These are phyloP conservation scores for Lipomyces lipofer DNA, from an alignment of 805 yeast species.

Conservation along the genomic window DNA sequence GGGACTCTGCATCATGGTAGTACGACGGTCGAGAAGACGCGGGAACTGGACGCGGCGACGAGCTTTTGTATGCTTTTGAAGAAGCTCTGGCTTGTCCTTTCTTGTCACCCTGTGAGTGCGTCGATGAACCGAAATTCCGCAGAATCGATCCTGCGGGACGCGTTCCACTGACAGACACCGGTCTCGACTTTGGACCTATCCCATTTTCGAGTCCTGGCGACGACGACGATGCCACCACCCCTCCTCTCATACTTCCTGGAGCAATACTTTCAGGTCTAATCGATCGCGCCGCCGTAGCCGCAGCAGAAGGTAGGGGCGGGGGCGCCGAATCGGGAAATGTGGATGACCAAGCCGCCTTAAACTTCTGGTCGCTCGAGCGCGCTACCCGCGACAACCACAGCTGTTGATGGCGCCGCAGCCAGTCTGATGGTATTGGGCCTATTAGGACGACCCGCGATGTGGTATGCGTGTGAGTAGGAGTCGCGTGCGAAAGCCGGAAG, in stretches of 20 bases:
- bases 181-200: no score
- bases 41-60: not conserved
- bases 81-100: not conserved
- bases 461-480: constrained; percentile 50
- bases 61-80: not conserved
- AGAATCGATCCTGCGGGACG: no score
- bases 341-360: constrained; percentile 30
- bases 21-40: constrained; percentile 13
- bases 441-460: constrained; percentile 51
- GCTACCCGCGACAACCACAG: constrained; percentile 28
- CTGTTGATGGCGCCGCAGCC: constrained; percentile 47
- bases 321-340: constrained; percentile 22
- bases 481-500: constrained; percentile 56
- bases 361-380: constrained; percentile 17
- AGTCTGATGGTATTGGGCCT: constrained; percentile 60
- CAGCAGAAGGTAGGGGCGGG: constrained; percentile 15
- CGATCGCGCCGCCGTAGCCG: constrained; percentile 4
- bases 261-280: not conserved
- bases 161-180: no score
- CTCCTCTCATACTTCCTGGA: not conserved
- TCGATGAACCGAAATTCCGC: no score
- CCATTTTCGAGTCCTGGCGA: no score
- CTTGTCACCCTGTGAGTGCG: not conserved
- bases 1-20: constrained; percentile 22
- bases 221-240: not conserved